Conservation (phyloP, 306 rosid genomes). For the Medicago lupulina region DNA sequence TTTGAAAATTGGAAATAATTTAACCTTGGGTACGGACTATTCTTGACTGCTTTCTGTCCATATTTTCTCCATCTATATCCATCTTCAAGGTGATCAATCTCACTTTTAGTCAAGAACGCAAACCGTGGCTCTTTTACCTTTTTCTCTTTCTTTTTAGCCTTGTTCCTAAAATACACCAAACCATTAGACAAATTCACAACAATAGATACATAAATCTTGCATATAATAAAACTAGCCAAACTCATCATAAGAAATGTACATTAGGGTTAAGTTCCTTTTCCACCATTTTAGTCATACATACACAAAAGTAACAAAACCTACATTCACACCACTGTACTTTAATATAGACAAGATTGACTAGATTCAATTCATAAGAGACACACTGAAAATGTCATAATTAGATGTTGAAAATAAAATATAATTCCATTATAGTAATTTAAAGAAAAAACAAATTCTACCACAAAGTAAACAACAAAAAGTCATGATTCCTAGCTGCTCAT, state of each 20-base stretch:
- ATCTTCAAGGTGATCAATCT: conserved; percentile 93
- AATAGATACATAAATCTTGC: conserved; percentile 12
- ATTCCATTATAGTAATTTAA: conserved; percentile 31
- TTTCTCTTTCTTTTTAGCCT: conserved; percentile 82
- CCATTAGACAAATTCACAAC: conserved; percentile 36
- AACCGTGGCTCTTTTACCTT: conserved; percentile 73
- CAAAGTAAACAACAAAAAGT: conserved; percentile 12
- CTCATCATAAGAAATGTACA: not conserved
- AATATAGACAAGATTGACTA: conserved; percentile 37
- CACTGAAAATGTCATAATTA: conserved; percentile 26
- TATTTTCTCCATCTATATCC: conserved; percentile 97
- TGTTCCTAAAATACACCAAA: conserved; percentile 58
- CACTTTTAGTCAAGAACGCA: conserved; percentile 90
- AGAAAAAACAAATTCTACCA: conserved; percentile 34
- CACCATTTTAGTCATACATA: conserved; percentile 6
- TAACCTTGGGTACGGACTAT: conserved; percentile 93
- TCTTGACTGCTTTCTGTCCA: conserved; percentile 95
- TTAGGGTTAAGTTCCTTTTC: conserved; percentile 48
- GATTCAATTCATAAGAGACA: conserved; percentile 11
- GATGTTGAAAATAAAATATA: conserved; percentile 35
- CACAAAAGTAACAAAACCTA: conserved; percentile 34
- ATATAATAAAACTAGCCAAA: conserved; percentile 21
- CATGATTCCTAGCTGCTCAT: not conserved
- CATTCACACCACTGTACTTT: conserved; percentile 19
- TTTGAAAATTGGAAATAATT: conserved; percentile 37